Base-by-base conservation (phyloP, 345 rosid genomes). In the Raphanus raphanistrum region DNA sequence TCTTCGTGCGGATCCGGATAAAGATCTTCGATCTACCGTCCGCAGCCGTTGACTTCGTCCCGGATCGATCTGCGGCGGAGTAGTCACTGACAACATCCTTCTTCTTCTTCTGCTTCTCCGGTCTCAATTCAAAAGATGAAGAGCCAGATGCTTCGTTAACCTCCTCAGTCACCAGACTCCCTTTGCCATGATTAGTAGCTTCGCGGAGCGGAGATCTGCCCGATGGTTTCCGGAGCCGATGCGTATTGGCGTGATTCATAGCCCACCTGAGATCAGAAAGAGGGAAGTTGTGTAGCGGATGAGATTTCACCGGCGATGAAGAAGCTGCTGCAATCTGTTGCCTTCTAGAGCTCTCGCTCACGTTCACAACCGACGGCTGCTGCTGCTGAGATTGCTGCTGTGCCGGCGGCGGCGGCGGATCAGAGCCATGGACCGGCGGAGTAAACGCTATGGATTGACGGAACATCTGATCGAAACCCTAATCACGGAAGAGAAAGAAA, bases 211-310 rank as follows among this genome's bases (percentile, higher is more conserved):
- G 83, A 75, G 83, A 80, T 80, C 76, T 81, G 6, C 76, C 76
- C 2, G 85, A 68, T 58, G 84, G 76, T 68, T 73, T 87, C 12
- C 92, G 88, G n/a, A 69, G 71, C 15, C 89, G 84, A 61, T 83
- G 86, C 33, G 76, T 68, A 50, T 75, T 79, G 5, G 87, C 1
- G 45, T 83, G 85, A 76, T 83, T 87, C 83, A 80, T 75, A 7
- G 87, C 78, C 96, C 93, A 90, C 68, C 81, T 84, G 3, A 90
- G 88, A 77, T 82, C 89, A 64, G 86, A 82, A 3, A 90, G 72
- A 4, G 90, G 79, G 65, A 90, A 90, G 81, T 90, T 90, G 13
- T 90, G 96, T 32, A 90, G 92, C 31, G 88, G 90, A 48, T 90
- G 86, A 4, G 89, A 68, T 31, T 88, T 90, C 71, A 77, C 71